A percentile compares a stretch with the other conserved stretches of the same genome.
Conservation (phyloP, 2,329 filamentous ascomycete genomes). For the Curvularia hawaiiensis region DNA sequence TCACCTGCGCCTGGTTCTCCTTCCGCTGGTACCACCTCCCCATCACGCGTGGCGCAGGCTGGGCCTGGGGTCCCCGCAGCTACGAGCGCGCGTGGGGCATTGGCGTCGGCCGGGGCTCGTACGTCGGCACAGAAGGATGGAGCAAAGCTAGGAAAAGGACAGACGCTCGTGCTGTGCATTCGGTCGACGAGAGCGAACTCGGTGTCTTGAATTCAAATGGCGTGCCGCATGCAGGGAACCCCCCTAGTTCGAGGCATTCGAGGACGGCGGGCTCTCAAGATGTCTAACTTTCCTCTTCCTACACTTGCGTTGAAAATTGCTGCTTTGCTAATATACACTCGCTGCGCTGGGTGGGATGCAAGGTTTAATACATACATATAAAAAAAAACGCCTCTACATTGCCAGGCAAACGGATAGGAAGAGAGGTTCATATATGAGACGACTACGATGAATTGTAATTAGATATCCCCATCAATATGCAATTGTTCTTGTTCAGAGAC, state of each 20-base stretch:
- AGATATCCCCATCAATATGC: background rate
- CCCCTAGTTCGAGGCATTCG: conserved; percentile 1
- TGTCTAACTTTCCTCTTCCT: conserved; percentile 1
- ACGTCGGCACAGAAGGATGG: conserved; percentile 57
- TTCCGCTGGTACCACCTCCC: conserved; percentile 89
- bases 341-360: too few relatives aligned
- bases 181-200: conserved; percentile 13
- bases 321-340: background rate
- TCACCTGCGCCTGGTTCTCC: conserved; percentile 70
- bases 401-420: background rate
- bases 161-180: conserved; percentile 4
- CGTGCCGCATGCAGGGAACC: conserved; percentile 8
- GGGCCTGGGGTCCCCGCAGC: conserved; percentile 85
- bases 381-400: background rate
- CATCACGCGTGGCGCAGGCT: conserved; percentile 77
- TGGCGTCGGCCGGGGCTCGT: conserved; percentile 62
- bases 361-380: too few relatives aligned
- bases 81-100: conserved; percentile 77
- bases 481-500: background rate
- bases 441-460: background rate
- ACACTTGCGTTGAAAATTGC: background rate
- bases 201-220: conserved; percentile 12
- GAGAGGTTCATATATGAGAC: background rate
- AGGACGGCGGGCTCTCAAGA: background rate
- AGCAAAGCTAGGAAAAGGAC: conserved; percentile 16